Evolutionary conservation across 2,329 filamentous ascomycete species (phyloP), one percentile per base, ranked within the genome.

Genomic region (Penicillium crustosum): DNA sequence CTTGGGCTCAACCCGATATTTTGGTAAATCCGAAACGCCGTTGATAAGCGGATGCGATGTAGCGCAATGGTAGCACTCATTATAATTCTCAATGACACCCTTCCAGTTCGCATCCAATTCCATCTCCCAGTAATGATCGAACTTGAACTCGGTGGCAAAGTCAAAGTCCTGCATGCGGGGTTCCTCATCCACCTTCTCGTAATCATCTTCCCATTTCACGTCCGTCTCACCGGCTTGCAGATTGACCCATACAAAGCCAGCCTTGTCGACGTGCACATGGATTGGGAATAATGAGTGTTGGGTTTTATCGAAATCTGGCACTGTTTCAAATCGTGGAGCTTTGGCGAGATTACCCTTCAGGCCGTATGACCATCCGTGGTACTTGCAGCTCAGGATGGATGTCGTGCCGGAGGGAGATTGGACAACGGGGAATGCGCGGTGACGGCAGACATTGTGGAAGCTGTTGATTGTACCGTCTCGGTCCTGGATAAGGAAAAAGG

Each of bases 1-100:
- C 54, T 77, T 78, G n/a, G 79, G 79, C 64, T 82, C 74, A 45
- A 84, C 81, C 21, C 73, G 70, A 70, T 86, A 86, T 3, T 78
- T 78, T 55, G 79, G 77, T 33, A 86, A 77, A 62, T 86, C 82
- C 35, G 83, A 79, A 7, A 87, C 62, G 0, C 63, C 60, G 8
- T 31, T 62, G n/a, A 69, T 67, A 8, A 64, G 61, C 0, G 68
- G 67, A 39, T 70, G 68, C 1, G 61, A 62, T 23, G 67, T 67
- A 4, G 66, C 58, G 41, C 68, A 68, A 44, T 69, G 66, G 35
- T 69, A 69, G 44, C 66, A 68, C 48, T 69, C 66, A 25, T 68
- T 68, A 27, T 69, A 69, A 36, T 69, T 68, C 39, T 69, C 66
- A 12, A 66, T 61, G 10, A 68, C 21, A 0, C 58, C 51, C 45